These are phyloP conservation scores for Wickerhamomyces sydowiorum DNA, from an alignment of 805 yeast genomes.

Conservation along the genomic window DNA sequence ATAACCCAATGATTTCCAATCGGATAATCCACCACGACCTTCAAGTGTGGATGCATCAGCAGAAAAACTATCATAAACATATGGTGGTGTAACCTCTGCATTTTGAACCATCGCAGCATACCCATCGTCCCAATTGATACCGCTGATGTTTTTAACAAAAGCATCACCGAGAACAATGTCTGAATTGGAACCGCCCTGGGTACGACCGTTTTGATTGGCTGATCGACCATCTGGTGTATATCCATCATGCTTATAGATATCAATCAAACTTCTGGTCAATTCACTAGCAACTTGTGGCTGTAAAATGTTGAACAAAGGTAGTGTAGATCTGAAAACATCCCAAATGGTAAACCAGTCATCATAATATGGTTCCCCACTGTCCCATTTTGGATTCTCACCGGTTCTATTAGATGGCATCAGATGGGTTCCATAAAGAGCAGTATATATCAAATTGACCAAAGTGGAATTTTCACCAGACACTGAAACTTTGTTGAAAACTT, in stretches of 20 bases:
- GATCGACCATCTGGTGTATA: constrained; percentile 32
- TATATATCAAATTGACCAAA: constrained; percentile 2
- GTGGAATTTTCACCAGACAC: constrained; percentile 4
- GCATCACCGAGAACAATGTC: constrained; percentile 34
- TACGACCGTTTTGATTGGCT: constrained; percentile 31
- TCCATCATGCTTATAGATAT: constrained; percentile 28
- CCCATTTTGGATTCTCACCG: constrained; percentile 26
- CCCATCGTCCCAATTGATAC: constrained; percentile 26
- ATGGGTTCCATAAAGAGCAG: constrained; percentile 6
- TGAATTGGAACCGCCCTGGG: constrained; percentile 33
- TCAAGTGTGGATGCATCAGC: constrained; percentile 26
- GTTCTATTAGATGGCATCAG: constrained; percentile 6
- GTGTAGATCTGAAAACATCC: constrained; percentile 32
- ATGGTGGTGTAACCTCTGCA: constrained; percentile 30
- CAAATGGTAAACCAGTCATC: constrained; percentile 34
- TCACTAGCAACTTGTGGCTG: constrained; percentile 25
- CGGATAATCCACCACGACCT: constrained; percentile 31
- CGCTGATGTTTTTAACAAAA: constrained; percentile 22
- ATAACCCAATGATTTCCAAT: constrained; percentile 28
- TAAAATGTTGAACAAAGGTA: constrained; percentile 27
- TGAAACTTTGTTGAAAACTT: constrained; percentile 4
- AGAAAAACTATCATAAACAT: constrained; percentile 22
- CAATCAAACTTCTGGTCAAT: constrained; percentile 24
- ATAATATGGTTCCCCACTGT: constrained; percentile 22
- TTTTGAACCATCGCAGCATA: constrained; percentile 28